These are phyloP conservation scores for Glebionis coronaria DNA, from an alignment of 129 eudicot species.

Conservation along the genomic window DNA sequence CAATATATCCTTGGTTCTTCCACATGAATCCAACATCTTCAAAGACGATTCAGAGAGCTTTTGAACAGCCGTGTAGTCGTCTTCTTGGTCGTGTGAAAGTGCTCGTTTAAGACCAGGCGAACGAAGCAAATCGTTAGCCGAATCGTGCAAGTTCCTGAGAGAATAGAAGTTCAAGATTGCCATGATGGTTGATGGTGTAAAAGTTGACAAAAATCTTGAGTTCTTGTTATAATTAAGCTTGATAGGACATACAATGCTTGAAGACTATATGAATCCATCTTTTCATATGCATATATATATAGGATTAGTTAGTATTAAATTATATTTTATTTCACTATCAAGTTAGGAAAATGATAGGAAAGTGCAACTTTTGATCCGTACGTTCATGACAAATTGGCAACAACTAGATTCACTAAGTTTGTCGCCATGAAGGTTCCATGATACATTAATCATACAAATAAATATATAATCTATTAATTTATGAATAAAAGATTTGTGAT, in stretches of 20 bases:
- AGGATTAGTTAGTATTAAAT: background rate
- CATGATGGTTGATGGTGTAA: slow-evolving; percentile 25
- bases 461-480: background rate
- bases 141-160: slow-evolving; percentile 59
- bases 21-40: slow-evolving; percentile 70
- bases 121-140: slow-evolving; percentile 64
- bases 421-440: slow-evolving; percentile 27
- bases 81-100: slow-evolving; percentile 39
- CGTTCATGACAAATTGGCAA: slow-evolving; percentile 31
- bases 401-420: slow-evolving; percentile 22
- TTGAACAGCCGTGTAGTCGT: slow-evolving; percentile 33
- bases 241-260: background rate
- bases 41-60: slow-evolving; percentile 67
- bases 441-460: background rate
- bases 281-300: slow-evolving; percentile 7
- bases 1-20: slow-evolving; percentile 62
- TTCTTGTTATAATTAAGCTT: background rate
- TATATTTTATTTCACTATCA: background rate
- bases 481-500: no score
- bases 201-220: background rate
- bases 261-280: background rate
- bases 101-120: slow-evolving; percentile 48
- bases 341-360: slow-evolving; percentile 41
- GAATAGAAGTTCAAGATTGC: slow-evolving; percentile 47
- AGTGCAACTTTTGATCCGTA: slow-evolving; percentile 27